Conservation (phyloP, 1,284 basidiomycete genomes). For the Mycosarcoma maydis region DNA sequence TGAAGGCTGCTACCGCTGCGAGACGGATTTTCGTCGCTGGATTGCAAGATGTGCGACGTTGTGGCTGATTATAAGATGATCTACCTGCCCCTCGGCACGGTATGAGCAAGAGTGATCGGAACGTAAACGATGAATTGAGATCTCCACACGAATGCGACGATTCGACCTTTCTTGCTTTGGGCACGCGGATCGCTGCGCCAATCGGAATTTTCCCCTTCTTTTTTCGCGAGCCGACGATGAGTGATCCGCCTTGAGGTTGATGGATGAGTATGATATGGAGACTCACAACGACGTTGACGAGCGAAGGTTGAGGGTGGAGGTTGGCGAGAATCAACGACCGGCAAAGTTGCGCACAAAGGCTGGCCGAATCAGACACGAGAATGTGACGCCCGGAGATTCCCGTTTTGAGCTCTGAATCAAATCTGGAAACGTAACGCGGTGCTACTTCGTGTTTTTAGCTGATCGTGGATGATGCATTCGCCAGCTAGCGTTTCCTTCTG, state of each 20-base stretch:
- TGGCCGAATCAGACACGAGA: conserved; percentile 10
- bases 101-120: not conserved
- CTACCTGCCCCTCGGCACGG: not conserved
- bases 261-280: too few species aligned
- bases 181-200: too few species aligned
- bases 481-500: too few species aligned
- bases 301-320: conserved; percentile 2
- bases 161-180: too few species aligned
- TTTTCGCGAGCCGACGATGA: too few species aligned
- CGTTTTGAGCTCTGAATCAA: too few species aligned
- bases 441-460: conserved; percentile 1
- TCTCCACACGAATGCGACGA: too few species aligned
- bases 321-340: not conserved
- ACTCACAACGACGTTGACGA: not conserved
- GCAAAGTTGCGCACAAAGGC: conserved; percentile 17
- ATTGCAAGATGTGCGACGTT: conserved; percentile 21
- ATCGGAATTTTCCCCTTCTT: too few species aligned
- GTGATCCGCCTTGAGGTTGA: too few species aligned
- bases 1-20: conserved; percentile 6
- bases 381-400: conserved; percentile 20
- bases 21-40: conserved; percentile 10
- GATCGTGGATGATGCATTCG: too few species aligned
- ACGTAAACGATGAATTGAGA: conserved; percentile 1
- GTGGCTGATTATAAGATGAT: conserved; percentile 5
- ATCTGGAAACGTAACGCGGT: too few species aligned